phyloP scores from a whole-genome alignment of 352 stramenopile species.

The Globisporangium echinulatum region DNA sequence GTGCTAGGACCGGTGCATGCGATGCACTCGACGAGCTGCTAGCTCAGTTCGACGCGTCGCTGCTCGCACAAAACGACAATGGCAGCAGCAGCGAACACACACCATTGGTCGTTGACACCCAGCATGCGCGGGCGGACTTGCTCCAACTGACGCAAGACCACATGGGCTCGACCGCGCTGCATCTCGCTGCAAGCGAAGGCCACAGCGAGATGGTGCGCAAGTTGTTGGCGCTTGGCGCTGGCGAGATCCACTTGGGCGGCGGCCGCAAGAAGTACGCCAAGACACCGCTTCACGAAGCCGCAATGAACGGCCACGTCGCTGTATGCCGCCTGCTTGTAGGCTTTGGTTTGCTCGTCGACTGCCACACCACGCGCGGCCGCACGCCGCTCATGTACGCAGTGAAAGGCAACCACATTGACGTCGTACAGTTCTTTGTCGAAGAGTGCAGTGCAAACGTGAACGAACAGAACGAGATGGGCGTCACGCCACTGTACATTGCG shows the following conservation, averaged over 20 bases:
- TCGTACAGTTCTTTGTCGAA: constrained; percentile 35
- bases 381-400: constrained; percentile 77
- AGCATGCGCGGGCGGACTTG: constrained; percentile 25
- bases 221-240: constrained; percentile 40
- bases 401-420: constrained; percentile 50
- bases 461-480: constrained; percentile 76
- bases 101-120: background rate
- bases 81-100: background rate
- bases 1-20: constrained; percentile 38
- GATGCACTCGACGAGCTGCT: constrained; percentile 27
- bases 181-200: constrained; percentile 57
- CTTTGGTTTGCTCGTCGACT: constrained; percentile 61
- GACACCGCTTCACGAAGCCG: constrained; percentile 69
- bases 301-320: constrained; percentile 50
- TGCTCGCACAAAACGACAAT: background rate
- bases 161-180: constrained; percentile 53
- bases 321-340: constrained; percentile 46
- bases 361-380: constrained; percentile 66
- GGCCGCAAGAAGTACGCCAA: constrained; percentile 59
- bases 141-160: constrained; percentile 65
- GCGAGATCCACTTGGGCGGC: constrained; percentile 53
- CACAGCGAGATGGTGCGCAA: constrained; percentile 34
- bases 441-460: constrained; percentile 49
- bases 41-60: constrained; percentile 5
- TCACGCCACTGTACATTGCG: constrained; percentile 67